Base-by-base conservation (phyloP, 768 basidiomycete genomes). In the Lactarius evosmus region DNA sequence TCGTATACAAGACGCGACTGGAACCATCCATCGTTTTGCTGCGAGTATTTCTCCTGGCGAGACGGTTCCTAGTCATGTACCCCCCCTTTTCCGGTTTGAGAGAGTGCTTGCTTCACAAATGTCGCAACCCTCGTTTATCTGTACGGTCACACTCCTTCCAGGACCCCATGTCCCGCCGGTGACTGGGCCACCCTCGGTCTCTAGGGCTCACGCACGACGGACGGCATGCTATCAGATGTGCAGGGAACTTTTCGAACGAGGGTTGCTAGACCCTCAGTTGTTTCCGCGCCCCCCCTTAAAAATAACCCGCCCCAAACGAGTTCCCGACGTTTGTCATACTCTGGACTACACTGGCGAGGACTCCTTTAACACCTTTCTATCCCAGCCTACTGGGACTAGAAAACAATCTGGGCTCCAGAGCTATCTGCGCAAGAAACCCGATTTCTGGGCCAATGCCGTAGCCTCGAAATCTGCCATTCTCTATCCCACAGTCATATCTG, bases 221-320 rank as follows among this genome's bases (percentile, higher is more conserved):
- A 75, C 79, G 25, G 85, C 85, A 41, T 86, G 85, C 69, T 86
- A 79, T 66, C 76, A 75, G 62, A 78, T 82, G 51, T 91, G 88
- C 69, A 67, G 75, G 27, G 73, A 74, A 46, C 76, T 91, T 25
- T 78, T 78, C 58, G 72, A 79, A 36, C 68, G 73, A 30, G 86
- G 87, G 11, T 66, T 79, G 38, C 75, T 90, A n/a, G 82, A 83
- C 56, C 78, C 77, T 61, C 74, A 62, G 29, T 50, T 70, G 19
- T 76, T 76, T 54, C 75, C 74, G 36, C 69, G 72, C 12, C 69
- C 69, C 44, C 36, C 54, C 6, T 25, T 51, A 50, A 56, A 64
- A 41, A 34, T 3, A 2, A 22, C 75, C 74, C 29, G 70, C 32
- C 56, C 58, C 44, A 62, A 46, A n/a, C 61, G 62, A 17, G 63